phyloP scores from a whole-genome alignment of 2,329 filamentous ascomycete species.

The Aspergillus japonicus region DNA sequence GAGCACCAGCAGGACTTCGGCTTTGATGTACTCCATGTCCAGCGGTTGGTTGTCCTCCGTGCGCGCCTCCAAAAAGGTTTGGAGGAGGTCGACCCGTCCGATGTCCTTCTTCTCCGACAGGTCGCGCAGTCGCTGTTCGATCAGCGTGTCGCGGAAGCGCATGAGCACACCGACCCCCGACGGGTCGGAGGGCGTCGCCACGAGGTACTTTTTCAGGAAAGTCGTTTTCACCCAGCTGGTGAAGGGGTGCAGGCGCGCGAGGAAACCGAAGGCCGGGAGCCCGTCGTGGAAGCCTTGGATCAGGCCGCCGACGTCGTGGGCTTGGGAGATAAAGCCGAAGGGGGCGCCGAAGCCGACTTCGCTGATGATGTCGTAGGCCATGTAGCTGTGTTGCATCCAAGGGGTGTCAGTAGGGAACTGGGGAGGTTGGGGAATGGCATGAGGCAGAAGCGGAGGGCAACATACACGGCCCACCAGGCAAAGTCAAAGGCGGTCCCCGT shows the following conservation, averaged over 20 bases:
- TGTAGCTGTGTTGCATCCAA: constrained; percentile 33
- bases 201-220: constrained; percentile 52
- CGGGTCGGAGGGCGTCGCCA: constrained; percentile 54
- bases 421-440: neutral
- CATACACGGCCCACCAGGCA: constrained; percentile 53
- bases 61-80: constrained; percentile 49
- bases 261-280: constrained; percentile 51
- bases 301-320: constrained; percentile 53
- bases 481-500: constrained; percentile 54
- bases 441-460: neutral
- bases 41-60: constrained; percentile 49
- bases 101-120: constrained; percentile 47
- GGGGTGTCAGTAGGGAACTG: neutral
- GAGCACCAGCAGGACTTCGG: constrained; percentile 54
- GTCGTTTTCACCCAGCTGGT: constrained; percentile 57
- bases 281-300: constrained; percentile 58
- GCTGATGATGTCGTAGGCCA: constrained; percentile 60
- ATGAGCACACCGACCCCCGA: constrained; percentile 57
- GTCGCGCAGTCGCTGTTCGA: constrained; percentile 50
- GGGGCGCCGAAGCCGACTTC: constrained; percentile 57
- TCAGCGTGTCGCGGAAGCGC: constrained; percentile 57
- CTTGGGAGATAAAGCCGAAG: constrained; percentile 56
- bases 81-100: constrained; percentile 53
- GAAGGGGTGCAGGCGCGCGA: constrained; percentile 55
- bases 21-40: constrained; percentile 53